phyloP scores from a whole-genome alignment of 169 alveolate species.

The Eimeria brunetti region DNA sequence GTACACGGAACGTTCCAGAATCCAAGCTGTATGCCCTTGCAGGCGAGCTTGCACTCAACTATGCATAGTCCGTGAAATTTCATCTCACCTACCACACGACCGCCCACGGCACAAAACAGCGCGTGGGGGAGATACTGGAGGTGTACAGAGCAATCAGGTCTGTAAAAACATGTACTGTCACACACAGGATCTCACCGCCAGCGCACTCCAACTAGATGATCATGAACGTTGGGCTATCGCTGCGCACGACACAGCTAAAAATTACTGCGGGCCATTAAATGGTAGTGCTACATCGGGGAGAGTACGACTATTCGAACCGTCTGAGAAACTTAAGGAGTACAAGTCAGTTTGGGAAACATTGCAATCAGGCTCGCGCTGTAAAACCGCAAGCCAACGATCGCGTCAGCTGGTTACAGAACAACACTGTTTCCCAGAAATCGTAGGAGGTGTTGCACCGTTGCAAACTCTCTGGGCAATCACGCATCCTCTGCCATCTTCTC shows the following conservation, averaged over 20 bases:
- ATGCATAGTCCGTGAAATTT: constrained; percentile 35
- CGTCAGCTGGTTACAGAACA: not conserved
- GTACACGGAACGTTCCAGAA: constrained; percentile 62
- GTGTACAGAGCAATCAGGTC: not conserved
- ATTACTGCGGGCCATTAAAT: not conserved
- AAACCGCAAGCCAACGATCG: not conserved
- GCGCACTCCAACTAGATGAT: not conserved
- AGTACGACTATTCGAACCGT: not conserved
- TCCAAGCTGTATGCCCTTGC: constrained; percentile 5
- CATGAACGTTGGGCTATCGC: not conserved
- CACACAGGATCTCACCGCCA: not conserved
- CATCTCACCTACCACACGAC: constrained; percentile 57
- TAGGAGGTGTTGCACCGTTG: not conserved
- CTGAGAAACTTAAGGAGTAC: not conserved
- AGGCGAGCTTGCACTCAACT: constrained; percentile 56
- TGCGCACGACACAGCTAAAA: not conserved
- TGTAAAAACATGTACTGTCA: not conserved
- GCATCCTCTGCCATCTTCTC: constrained; percentile 50
- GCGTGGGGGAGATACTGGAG: constrained; percentile 69
- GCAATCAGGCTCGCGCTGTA: not conserved
- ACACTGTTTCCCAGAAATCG: not conserved
- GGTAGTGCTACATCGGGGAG: not conserved
- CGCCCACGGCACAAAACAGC: constrained; percentile 54
- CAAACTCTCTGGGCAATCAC: not conserved
- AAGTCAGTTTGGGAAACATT: not conserved